Base-by-base conservation (phyloP, 2,329 filamentous ascomycete genomes). In the Penicillium sumatraense region DNA sequence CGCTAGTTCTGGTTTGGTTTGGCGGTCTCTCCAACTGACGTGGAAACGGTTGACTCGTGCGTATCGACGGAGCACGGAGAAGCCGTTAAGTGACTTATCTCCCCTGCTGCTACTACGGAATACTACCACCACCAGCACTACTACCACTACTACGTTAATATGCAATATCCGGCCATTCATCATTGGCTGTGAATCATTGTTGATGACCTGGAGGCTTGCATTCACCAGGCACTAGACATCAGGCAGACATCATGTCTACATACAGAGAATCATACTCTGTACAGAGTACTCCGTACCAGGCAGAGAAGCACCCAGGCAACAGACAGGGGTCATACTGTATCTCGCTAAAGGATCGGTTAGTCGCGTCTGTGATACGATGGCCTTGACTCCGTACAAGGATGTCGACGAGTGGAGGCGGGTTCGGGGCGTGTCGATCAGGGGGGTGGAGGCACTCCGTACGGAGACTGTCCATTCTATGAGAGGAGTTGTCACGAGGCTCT, bases 401-500 rank as follows among this genome's bases (percentile, higher is more conserved):
- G 38, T 23, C 11, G 20, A 16, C 13, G 40, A 44, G 40, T 44
- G 40, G 40, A 44, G 40, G 40, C 23, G 40, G 23, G 40, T 44
- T 44, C 23, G 40, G 40, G 40, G 40, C 40, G 40, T 44, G 40
- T 44, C 40, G 40, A 44, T 53, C 51, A 53, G 51, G 51, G 51
- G 51, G 51, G 23, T 29, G 27, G 27, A 29, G 27, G 27, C 13
- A 13, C 13, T 13, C 13, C 27, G 9, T 9, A 29, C 27, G 29
- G 9, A 31, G 29, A n/a, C n/a, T n/a, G n/a, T n/a, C n/a, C n/a
- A n/a, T n/a, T n/a, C n/a, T n/a, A n/a, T n/a, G n/a, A 14, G 11
- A 11, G 27, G 29, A 9, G 29, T 40, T 51, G 42, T 53, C 36
- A 49, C 51, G 51, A 53, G 45, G 51, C 51, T 53, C 51, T 44